Evolutionary conservation across 73 alveolate genomes (phyloP), one percentile per base, ranked within the genome.

Genomic region (Breviolum minutum): DNA sequence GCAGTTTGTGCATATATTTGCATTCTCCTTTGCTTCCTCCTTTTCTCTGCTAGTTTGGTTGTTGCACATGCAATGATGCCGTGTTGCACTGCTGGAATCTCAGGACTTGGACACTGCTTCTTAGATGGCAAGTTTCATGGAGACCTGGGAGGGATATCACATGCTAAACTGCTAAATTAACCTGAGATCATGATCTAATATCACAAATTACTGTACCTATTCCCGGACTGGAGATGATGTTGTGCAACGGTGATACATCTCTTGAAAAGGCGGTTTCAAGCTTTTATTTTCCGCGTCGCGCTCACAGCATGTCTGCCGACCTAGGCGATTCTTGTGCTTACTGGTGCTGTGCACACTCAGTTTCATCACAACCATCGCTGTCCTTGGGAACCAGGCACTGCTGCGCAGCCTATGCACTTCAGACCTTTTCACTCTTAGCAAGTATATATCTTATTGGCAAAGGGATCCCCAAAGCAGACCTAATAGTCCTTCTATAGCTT

Each of bases 381-480:
- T 92, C 80, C 77, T 92, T 63, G 97, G 97, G 64, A 92, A 92
- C 68, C 97, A 92, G 97, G 97, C 86, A 12, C 26, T 61, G 79
- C 91, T 22, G 85, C 26, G 54, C 54, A 40, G 54, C 54, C 54
- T 40, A 40, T 40, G 54, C 54, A 40, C 54, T 40, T 40, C 54
- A 40, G 54, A 40, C 54, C 54, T 40, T 40, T 40, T 0, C 54
- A 40, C 54, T 40, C 54, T 40, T n/a, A 17, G 48, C n/a, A 11
- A 11, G 6, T 11, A 22, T 74, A 40, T n/a, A 74, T 11, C 2
- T 11, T 22, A 74, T 22, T 11, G 2, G 13, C 60, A 11, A 19
- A n/a, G 29, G 85, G 19, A 14, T 19, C 5, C 16, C 60, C 0
- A 40, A 22, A 11, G 48, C 60, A 14, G 85, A 11, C 16, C 48